Conservation (phyloP, 805 yeast genomes). For the Schizosaccharomyces cryophilus region DNA sequence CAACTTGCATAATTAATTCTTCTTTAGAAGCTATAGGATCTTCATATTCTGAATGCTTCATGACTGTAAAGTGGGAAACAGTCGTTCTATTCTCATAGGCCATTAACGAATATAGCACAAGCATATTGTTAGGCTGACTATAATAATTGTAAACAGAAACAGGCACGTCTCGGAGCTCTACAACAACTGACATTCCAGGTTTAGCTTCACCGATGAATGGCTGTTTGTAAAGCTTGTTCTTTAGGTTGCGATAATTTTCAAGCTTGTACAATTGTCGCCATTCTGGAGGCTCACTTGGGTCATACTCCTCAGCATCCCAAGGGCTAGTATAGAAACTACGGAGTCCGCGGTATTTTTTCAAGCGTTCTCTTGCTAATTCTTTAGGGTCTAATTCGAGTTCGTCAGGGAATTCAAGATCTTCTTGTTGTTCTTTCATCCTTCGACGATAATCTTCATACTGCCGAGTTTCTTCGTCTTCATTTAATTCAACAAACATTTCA, state of each 20-base stretch:
- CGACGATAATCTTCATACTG: conserved; percentile 43
- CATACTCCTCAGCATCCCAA: conserved; percentile 75
- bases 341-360: conserved; percentile 64
- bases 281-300: conserved; percentile 46
- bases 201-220: conserved; percentile 16
- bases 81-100: conserved; percentile 72
- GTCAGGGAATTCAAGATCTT: conserved; percentile 78
- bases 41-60: conserved; percentile 75
- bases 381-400: conserved; percentile 66
- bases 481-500: conserved; percentile 46
- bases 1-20: conserved; percentile 65
- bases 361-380: conserved; percentile 50
- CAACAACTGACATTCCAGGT: conserved; percentile 40
- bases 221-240: conserved; percentile 41
- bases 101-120: conserved; percentile 48
- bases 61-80: conserved; percentile 55
- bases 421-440: conserved; percentile 32
- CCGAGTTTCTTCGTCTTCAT: conserved; percentile 60
- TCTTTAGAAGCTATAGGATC: conserved; percentile 71
- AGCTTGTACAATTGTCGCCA: conserved; percentile 58
- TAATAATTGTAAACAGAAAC: conserved; percentile 31
- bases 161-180: conserved; percentile 26
- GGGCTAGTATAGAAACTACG: conserved; percentile 53
- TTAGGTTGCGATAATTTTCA: conserved; percentile 51
- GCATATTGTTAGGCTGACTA: conserved; percentile 23